phyloP scores from a whole-genome alignment of 2,329 filamentous ascomycete genomes.

The Colletotrichum tamarilloi region DNA sequence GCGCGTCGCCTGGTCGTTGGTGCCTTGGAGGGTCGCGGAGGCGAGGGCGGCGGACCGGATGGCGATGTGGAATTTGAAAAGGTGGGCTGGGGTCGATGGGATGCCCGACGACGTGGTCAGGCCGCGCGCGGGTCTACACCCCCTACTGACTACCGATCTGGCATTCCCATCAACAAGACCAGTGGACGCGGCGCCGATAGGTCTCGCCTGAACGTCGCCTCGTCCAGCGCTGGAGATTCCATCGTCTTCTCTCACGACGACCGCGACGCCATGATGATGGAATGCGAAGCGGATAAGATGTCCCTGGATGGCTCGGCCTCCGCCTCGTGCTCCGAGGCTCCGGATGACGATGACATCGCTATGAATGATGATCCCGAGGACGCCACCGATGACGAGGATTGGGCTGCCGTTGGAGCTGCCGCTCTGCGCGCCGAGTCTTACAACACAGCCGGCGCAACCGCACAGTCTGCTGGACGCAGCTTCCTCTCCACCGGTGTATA shows the following conservation, averaged over 20 bases:
- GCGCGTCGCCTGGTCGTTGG: constrained; percentile 92
- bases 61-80: constrained; percentile 90
- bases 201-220: constrained; percentile 60
- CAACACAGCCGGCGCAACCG: constrained; percentile 59
- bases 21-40: constrained; percentile 83
- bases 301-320: constrained; percentile 79
- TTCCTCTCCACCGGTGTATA: constrained; percentile 61
- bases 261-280: constrained; percentile 74
- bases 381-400: constrained; percentile 95
- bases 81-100: constrained; percentile 97
- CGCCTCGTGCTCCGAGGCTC: constrained; percentile 81
- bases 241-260: constrained; percentile 81
- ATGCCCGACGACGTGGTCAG: constrained; percentile 80
- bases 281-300: constrained; percentile 95
- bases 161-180: constrained; percentile 67
- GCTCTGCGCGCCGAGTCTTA: constrained; percentile 79
- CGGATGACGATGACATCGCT: constrained; percentile 71
- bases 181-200: constrained; percentile 57
- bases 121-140: constrained; percentile 56
- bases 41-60: constrained; percentile 69
- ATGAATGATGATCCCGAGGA: constrained; percentile 84
- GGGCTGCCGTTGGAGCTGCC: constrained; percentile 88
- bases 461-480: constrained; percentile 58
- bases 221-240: constrained; percentile 76
- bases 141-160: constrained; percentile 58